Conservation (phyloP, 495 filamentous ascomycete species). For the Rostrohypoxylon terebratum region DNA sequence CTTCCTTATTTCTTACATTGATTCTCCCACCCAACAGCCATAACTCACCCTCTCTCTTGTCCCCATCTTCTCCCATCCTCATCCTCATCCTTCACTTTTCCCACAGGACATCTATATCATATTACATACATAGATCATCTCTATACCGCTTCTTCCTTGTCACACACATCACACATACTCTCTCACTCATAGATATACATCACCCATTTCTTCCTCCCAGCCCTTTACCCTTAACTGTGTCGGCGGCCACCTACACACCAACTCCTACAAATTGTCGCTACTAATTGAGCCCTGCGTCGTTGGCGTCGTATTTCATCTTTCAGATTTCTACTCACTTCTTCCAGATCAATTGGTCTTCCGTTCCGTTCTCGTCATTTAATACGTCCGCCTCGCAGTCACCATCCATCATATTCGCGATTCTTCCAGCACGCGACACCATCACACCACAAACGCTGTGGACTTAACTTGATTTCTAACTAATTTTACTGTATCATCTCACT, state of each 20-base stretch:
- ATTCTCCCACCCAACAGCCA: constrained; percentile 34
- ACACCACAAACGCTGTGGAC: constrained; percentile 1
- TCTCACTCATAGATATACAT: constrained; percentile 20
- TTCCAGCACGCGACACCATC: constrained; percentile 23
- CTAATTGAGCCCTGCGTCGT: constrained; percentile 4
- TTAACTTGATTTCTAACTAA: constrained; percentile 39
- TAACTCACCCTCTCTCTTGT: constrained; percentile 18
- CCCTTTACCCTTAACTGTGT: constrained; percentile 14
- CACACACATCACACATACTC: neutral
- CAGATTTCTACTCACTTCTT: constrained; percentile 35
- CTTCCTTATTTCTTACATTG: constrained; percentile 50
- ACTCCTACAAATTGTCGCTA: constrained; percentile 18
- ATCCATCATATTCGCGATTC: constrained; percentile 38
- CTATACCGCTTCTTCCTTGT: constrained; percentile 25
- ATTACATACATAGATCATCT: constrained; percentile 27
- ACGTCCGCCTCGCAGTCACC: constrained; percentile 22
- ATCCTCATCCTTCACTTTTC: constrained; percentile 27
- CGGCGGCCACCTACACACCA: constrained; percentile 29
- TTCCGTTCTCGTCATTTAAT: constrained; percentile 15
- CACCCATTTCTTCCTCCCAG: constrained; percentile 4
- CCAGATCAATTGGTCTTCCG: constrained; percentile 38
- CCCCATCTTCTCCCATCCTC: constrained; percentile 20
- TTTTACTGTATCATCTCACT: constrained; percentile 47
- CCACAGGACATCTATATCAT: constrained; percentile 2
- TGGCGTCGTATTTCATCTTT: constrained; percentile 26